Evolutionary conservation across 2,329 filamentous ascomycete genomes (phyloP).

Genomic region (Akanthomyces muscarius): DNA sequence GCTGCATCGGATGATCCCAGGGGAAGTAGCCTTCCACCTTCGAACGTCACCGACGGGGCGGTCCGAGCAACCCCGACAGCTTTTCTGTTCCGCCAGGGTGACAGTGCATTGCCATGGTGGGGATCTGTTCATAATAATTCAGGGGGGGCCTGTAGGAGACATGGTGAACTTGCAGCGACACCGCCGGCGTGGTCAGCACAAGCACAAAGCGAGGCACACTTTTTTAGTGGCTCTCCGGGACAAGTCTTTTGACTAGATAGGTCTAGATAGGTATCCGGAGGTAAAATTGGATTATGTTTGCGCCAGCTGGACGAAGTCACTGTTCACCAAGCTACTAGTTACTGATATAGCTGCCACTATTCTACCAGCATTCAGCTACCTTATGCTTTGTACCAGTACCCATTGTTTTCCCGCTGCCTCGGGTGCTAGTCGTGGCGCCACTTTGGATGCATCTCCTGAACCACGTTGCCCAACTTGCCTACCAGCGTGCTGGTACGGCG

Average conservation of each 20-base stretch:
- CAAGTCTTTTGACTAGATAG: background rate
- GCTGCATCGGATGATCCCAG: background rate
- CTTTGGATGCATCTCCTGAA: constrained; percentile 9
- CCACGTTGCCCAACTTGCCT: background rate
- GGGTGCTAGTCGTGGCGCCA: constrained; percentile 1
- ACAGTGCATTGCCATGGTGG: constrained; percentile 2
- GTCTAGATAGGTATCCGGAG: too few species aligned
- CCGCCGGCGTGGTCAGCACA: background rate
- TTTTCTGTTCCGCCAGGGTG: background rate
- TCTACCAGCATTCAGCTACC: too few species aligned
- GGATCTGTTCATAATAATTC: background rate
- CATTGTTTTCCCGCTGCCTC: constrained; percentile 4
- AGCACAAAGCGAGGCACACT: background rate
- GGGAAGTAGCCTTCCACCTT: background rate
- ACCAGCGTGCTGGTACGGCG: background rate
- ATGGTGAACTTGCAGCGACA: background rate
- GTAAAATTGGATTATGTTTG: background rate
- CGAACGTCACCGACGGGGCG: background rate
- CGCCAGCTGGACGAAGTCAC: background rate
- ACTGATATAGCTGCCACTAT: background rate
- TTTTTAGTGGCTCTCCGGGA: background rate
- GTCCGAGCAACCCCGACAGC: background rate
- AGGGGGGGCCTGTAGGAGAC: background rate
- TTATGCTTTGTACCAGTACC: background rate
- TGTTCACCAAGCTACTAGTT: background rate